Evolutionary conservation across 805 yeast genomes (phyloP).

Genomic region (Alloascoidea hylecoeti): DNA sequence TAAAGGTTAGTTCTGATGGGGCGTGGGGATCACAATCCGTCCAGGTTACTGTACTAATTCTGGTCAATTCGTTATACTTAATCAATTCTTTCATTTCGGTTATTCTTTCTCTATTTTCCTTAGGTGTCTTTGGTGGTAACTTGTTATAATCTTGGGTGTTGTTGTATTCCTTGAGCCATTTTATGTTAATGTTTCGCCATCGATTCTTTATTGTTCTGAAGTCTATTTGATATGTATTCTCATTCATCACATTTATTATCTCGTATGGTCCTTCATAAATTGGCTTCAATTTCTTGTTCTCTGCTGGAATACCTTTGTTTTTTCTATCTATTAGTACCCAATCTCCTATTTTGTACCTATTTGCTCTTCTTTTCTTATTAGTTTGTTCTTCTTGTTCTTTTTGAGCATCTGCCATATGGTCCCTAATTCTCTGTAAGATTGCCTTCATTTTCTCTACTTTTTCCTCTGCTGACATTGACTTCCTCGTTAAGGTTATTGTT

Average conservation of each 20-base stretch:
- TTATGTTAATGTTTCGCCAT: not conserved
- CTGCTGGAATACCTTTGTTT: not conserved
- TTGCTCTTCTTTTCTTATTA: not conserved
- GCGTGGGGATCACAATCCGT: no score
- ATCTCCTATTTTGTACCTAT: not conserved
- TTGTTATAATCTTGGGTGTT: not conserved
- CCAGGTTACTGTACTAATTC: no score
- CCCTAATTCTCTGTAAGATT: not conserved
- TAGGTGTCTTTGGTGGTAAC: not conserved
- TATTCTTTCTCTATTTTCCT: not conserved
- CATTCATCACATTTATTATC: not conserved
- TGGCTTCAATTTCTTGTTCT: not conserved
- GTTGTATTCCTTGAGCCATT: not conserved
- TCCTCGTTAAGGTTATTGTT: not conserved
- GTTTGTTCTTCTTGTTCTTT: not conserved
- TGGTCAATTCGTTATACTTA: no score
- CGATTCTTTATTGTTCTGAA: not conserved
- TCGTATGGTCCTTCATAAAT: not conserved
- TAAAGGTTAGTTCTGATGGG: no score
- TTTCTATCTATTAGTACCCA: not conserved
- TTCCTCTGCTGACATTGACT: not conserved
- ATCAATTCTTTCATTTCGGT: not conserved
- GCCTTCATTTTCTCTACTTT: not conserved
- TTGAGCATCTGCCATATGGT: not conserved
- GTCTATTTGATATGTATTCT: not conserved